phyloP scores from a whole-genome alignment of 2,329 filamentous ascomycete species.

The Beauveria pseudobassiana region DNA sequence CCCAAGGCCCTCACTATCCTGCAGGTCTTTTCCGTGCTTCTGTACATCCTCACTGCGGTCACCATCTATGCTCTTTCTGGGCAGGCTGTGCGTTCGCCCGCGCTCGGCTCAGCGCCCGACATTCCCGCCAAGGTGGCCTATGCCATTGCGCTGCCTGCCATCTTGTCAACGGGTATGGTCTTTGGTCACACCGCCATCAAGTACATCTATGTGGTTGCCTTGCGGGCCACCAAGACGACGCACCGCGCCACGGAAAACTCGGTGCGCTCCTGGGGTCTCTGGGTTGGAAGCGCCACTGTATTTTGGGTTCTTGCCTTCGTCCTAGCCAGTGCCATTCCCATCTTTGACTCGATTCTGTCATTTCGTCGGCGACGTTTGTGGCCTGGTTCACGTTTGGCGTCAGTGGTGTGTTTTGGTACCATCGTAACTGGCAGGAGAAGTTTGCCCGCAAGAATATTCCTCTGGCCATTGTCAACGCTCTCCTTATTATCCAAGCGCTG shows the following conservation, averaged over 20 bases:
- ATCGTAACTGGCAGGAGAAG: slow-evolving; percentile 27
- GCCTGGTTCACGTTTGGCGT: slow-evolving; percentile 32
- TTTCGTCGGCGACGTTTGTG: slow-evolving; percentile 28
- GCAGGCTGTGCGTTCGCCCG: slow-evolving; percentile 24
- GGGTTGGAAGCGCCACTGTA: slow-evolving; percentile 25
- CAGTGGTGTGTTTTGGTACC: slow-evolving; percentile 28
- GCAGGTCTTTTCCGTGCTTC: slow-evolving; percentile 25
- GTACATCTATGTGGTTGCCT: slow-evolving; percentile 26
- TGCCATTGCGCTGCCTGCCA: slow-evolving; percentile 23
- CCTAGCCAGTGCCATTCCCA: slow-evolving; percentile 29
- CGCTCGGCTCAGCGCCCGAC: slow-evolving; percentile 25
- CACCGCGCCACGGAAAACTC: slow-evolving; percentile 26
- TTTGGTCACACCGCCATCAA: slow-evolving; percentile 27
- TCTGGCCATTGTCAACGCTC: slow-evolving; percentile 21
- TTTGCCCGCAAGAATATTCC: slow-evolving; percentile 23
- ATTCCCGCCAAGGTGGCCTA: slow-evolving; percentile 26
- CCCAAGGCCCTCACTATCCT: slow-evolving; percentile 23
- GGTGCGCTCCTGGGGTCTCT: slow-evolving; percentile 26
- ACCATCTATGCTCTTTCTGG: slow-evolving; percentile 26
- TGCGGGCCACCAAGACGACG: slow-evolving; percentile 25
- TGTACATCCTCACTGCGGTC: slow-evolving; percentile 26
- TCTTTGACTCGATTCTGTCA: slow-evolving; percentile 31
- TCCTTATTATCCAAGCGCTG: slow-evolving; percentile 24
- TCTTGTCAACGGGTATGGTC: slow-evolving; percentile 24
- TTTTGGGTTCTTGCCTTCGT: slow-evolving; percentile 29